Conservation (phyloP, 1,284 basidiomycete genomes). For the Tylopilus sp. region DNA sequence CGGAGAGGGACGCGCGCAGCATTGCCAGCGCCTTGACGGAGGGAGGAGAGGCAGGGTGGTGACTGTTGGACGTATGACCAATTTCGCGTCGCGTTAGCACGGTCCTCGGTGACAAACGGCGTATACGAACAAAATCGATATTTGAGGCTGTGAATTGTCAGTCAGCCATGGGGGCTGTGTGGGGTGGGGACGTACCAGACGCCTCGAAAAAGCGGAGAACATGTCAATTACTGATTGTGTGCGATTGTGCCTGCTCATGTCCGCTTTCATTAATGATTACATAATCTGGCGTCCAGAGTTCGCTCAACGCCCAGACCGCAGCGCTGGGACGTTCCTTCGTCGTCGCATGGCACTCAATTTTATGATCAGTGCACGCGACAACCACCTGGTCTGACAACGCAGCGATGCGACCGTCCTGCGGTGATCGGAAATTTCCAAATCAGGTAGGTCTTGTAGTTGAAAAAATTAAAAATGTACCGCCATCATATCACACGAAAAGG, state of each 20-base stretch:
- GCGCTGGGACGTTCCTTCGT: too few relatives aligned
- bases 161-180: neutral
- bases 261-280: neutral
- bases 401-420: neutral
- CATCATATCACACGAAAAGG: neutral
- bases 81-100: slow-evolving; percentile 2
- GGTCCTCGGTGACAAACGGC: slow-evolving; percentile 3
- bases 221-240: slow-evolving; percentile 9
- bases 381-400: slow-evolving; percentile 3
- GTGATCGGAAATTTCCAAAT: slow-evolving; percentile 9
- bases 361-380: slow-evolving; percentile 7
- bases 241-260: neutral
- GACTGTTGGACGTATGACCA: slow-evolving; percentile 38
- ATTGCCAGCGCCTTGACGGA: slow-evolving; percentile 58
- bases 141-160: slow-evolving; percentile 45
- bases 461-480: neutral
- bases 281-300: neutral
- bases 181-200: slow-evolving; percentile 21
- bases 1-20: slow-evolving; percentile 53
- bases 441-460: slow-evolving; percentile 12
- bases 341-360: neutral
- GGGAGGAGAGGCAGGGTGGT: slow-evolving; percentile 58
- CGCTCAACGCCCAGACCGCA: too few relatives aligned
- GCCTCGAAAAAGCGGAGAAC: slow-evolving; percentile 34
- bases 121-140: slow-evolving; percentile 60